phyloP scores from a whole-genome alignment of 495 filamentous ascomycete genomes.

The Aspergillus avenaceus region DNA sequence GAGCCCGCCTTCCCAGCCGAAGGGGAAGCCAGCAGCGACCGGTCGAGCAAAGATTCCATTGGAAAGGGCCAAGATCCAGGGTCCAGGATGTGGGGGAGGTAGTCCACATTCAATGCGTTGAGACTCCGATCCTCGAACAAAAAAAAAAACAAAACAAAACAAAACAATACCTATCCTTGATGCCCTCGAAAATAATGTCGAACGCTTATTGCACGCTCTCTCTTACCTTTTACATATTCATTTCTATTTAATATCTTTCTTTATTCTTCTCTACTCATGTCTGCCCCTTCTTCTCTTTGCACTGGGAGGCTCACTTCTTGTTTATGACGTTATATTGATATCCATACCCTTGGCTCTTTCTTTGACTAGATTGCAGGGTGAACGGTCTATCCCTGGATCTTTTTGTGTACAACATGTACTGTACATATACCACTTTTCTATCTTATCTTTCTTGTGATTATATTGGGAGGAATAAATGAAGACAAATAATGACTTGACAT shows the following conservation, averaged over 20 bases:
- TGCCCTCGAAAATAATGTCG: neutral
- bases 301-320: neutral
- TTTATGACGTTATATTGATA: neutral
- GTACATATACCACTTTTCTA: neutral
- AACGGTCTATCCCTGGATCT: neutral
- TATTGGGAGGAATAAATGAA: neutral
- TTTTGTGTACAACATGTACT: neutral
- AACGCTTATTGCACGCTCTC: neutral
- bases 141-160: too few species aligned
- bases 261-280: neutral
- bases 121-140: too few species aligned
- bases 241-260: neutral
- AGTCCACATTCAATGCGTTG: neutral
- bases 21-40: slow-evolving; percentile 23
- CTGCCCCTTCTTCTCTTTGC: neutral
- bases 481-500: neutral
- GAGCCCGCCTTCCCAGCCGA: slow-evolving; percentile 35
- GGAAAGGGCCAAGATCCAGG: slow-evolving; percentile 6
- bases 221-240: neutral
- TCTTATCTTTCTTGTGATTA: neutral
- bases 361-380: neutral
- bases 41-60: slow-evolving; percentile 31
- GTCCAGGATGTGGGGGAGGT: slow-evolving; percentile 27
- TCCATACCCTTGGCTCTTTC: neutral
- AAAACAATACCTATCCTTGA: too few species aligned